Conservation (phyloP, 495 filamentous ascomycete species). For the Rhypophila decipiens region DNA sequence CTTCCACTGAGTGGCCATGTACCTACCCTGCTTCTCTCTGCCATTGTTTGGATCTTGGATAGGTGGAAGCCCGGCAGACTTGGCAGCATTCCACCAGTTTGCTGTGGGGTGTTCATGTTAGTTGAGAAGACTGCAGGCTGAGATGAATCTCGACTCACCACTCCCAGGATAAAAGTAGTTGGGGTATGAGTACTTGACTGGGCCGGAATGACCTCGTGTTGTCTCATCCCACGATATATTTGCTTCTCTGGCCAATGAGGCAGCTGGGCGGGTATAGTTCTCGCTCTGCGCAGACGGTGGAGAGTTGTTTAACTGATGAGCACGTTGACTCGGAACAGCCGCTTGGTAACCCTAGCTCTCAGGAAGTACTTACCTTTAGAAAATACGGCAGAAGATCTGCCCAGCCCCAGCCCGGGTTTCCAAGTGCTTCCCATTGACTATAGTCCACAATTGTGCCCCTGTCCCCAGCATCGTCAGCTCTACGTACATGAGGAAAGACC, state of each 20-base stretch:
- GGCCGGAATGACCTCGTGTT: constrained; percentile 32
- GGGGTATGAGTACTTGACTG: constrained; percentile 34
- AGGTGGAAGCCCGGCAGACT: constrained; percentile 21
- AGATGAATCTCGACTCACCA: neutral
- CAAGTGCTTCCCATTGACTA: constrained; percentile 52
- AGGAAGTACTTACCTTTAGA: constrained; percentile 31
- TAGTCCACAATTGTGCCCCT: constrained; percentile 42
- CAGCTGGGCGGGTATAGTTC: constrained; percentile 20
- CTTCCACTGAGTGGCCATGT: too few relatives aligned
- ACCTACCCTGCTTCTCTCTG: too few relatives aligned
- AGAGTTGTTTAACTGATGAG: neutral
- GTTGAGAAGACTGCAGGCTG: neutral
- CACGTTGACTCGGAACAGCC: neutral
- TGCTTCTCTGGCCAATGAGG: constrained; percentile 13
- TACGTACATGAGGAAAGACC: too few relatives aligned
- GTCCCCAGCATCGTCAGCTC: neutral
- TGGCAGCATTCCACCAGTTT: constrained; percentile 27
- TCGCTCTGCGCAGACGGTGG: constrained; percentile 13
- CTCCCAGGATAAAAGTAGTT: constrained; percentile 32
- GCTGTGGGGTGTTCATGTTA: too few relatives aligned
- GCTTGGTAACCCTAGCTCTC: neutral
- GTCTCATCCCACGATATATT: constrained; percentile 36
- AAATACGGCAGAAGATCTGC: constrained; percentile 54
- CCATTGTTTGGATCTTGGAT: constrained; percentile 32
- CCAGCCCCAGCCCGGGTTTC: constrained; percentile 60